Base-by-base conservation (phyloP, 164 flowering plant genomes). In the Stephania japonica region DNA sequence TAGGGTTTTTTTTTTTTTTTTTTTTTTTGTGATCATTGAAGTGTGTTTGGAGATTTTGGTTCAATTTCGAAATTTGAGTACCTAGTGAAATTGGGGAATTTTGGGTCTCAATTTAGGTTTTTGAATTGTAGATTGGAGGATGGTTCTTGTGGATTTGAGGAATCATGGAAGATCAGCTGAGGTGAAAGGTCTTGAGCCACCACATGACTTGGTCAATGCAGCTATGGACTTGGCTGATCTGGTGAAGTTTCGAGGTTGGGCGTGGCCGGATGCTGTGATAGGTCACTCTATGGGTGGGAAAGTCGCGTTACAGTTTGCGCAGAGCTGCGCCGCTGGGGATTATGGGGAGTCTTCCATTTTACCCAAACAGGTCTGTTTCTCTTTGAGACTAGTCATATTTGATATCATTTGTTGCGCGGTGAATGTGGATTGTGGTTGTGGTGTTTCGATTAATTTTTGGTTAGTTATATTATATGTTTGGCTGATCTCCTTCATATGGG, bases 201-300 rank as follows among this genome's bases (percentile, higher is more conserved):
- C 99, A 50, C 97, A 93, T 82, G 84, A 90, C 68, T 70, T 95
- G 79, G 84, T 68, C 7, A 93, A 85, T 84, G 87, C 98, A 63
- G 98, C 99, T 4, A 80, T 78, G 41, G 99, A 95, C 86, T 74
- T 95, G 79, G 94, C 97, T 66, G 69, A 86, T 83, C 81, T 95
- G 81, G 85, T 95, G 12, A 84, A 82, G 49, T 73, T 80, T 25
- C 76, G 81, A 53, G 90, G 90, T 53, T 95, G 97, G 99, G 77
- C 75, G 71, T 95, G 97, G 99, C 99, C 99, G 2, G 94, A 91
- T 83, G 97, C 87, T 75, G 96, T 93, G 65, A 82, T 95, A 0
- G 97, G 99, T 32, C 99, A 95, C 78, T 95, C 99, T 27, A 74
- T 93, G 93, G 98, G 99, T 10, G 99, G 99, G 9, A 95, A 95